Conservation (phyloP, 2,329 filamentous ascomycete species). For the Calonectria leucothoes region DNA sequence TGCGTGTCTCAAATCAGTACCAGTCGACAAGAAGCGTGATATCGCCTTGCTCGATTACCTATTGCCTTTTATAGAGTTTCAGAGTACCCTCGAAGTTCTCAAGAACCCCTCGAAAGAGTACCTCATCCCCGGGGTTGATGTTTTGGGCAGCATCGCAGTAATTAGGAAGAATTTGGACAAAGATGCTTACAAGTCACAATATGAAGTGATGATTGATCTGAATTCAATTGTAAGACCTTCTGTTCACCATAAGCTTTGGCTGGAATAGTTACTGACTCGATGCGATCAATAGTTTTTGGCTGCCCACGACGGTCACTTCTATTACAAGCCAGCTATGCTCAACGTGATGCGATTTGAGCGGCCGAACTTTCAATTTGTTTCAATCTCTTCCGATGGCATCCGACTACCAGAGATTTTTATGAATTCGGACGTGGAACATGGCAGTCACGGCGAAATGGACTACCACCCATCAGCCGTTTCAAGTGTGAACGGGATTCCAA, state of each 20-base stretch:
- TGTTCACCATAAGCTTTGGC: neutral
- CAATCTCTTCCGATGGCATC: slow-evolving; percentile 31
- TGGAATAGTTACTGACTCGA: too few species aligned
- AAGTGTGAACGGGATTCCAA: slow-evolving; percentile 32
- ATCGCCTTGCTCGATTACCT: slow-evolving; percentile 36
- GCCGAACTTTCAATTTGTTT: slow-evolving; percentile 22
- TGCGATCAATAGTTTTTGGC: neutral
- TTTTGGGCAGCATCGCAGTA: slow-evolving; percentile 31
- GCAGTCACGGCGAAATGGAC: slow-evolving; percentile 24
- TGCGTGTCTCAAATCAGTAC: slow-evolving; percentile 40
- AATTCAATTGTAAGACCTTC: slow-evolving; percentile 33
- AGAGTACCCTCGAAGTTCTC: slow-evolving; percentile 38
- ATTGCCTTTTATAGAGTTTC: slow-evolving; percentile 30
- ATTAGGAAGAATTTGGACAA: slow-evolving; percentile 30
- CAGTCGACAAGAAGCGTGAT: slow-evolving; percentile 37
- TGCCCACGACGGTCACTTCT: neutral
- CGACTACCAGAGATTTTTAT: slow-evolving; percentile 32
- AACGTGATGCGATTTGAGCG: neutral
- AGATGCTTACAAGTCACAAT: slow-evolving; percentile 33
- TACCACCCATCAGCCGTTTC: slow-evolving; percentile 38
- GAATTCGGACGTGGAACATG: slow-evolving; percentile 21
- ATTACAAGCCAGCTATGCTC: neutral
- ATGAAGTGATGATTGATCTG: slow-evolving; percentile 38
- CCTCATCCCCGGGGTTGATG: slow-evolving; percentile 35
- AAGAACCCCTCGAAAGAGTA: slow-evolving; percentile 39